Conservation (phyloP, 352 stramenopile species). For the Phytophthora uliginosa region DNA sequence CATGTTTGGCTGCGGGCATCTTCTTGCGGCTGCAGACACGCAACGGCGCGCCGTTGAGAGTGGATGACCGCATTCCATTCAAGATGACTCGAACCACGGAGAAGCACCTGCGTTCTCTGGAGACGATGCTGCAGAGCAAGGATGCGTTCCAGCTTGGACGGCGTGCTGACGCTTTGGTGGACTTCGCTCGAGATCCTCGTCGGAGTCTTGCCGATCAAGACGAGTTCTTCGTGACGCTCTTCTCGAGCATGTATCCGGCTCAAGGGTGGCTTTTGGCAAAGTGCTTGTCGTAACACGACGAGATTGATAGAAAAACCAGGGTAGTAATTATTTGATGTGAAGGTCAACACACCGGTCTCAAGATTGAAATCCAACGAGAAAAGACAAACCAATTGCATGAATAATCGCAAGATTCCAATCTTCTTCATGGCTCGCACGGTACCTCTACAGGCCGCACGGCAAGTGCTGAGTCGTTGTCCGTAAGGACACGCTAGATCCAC, state of each 20-base stretch:
- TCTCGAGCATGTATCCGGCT: conserved; percentile 86
- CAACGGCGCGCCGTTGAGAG: conserved; percentile 70
- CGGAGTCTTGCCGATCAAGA: conserved; percentile 87
- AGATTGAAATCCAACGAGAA: background rate
- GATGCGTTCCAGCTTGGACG: conserved; percentile 82
- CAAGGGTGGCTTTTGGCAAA: conserved; percentile 86
- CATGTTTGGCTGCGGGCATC: conserved; percentile 73
- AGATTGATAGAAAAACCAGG: conserved; percentile 30
- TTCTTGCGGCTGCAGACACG: conserved; percentile 87
- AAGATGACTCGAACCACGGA: conserved; percentile 87
- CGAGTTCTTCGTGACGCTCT: conserved; percentile 88
- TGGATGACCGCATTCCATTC: conserved; percentile 81
- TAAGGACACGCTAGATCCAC: conserved; percentile 15
- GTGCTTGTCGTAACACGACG: conserved; percentile 44
- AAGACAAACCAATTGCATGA: background rate
- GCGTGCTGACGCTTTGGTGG: conserved; percentile 79
- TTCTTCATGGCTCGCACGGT: conserved; percentile 4
- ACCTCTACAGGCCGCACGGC: background rate
- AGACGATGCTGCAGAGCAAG: conserved; percentile 81
- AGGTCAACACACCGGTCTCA: too few relatives aligned
- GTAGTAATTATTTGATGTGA: conserved; percentile 29
- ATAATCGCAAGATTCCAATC: background rate
- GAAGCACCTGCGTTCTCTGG: conserved; percentile 78
- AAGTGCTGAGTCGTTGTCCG: conserved; percentile 8
- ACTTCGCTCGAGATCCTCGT: conserved; percentile 68